phyloP scores from a whole-genome alignment of 371 early-diverging fungal genomes.

The Amoeboaphelidium occidentale region DNA sequence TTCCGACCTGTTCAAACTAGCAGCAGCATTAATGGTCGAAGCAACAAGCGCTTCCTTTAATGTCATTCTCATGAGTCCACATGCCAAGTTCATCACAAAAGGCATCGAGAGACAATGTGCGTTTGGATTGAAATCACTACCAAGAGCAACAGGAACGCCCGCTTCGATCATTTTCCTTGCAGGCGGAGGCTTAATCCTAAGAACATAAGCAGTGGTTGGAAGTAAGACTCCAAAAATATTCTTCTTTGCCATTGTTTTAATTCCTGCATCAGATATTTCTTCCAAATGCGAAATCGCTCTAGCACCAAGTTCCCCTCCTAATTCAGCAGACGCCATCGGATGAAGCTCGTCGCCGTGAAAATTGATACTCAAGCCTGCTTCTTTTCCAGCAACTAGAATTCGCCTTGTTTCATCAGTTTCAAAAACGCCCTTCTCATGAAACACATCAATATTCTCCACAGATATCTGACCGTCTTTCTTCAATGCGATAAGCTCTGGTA shows the following conservation, averaged over 20 bases:
- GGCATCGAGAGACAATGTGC: constrained; percentile 6
- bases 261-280: constrained; percentile 2
- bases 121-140: constrained; percentile 4
- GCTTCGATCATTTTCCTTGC: constrained; percentile 2
- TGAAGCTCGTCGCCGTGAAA: constrained; percentile 6
- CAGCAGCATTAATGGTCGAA: constrained; percentile 4
- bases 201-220: constrained; percentile 4
- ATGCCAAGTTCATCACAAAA: constrained; percentile 5
- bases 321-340: not conserved
- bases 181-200: constrained; percentile 3
- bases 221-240: not conserved
- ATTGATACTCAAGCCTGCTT: constrained; percentile 2
- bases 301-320: constrained; percentile 1
- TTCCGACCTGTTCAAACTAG: not conserved
- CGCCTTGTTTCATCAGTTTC: constrained; percentile 1
- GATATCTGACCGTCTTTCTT: not conserved
- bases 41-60: constrained; percentile 3
- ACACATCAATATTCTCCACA: constrained; percentile 4
- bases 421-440: constrained; percentile 4
- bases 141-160: constrained; percentile 3
- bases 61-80: constrained; percentile 2
- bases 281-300: constrained; percentile 3
- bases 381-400: not conserved
- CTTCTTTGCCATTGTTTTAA: constrained; percentile 2
- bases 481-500: constrained; percentile 1